Percentiles rank a stretch among this genome's conserved stretches.
Conservation (phyloP, 495 filamentous ascomycete species). For the Zalerion maritima region DNA sequence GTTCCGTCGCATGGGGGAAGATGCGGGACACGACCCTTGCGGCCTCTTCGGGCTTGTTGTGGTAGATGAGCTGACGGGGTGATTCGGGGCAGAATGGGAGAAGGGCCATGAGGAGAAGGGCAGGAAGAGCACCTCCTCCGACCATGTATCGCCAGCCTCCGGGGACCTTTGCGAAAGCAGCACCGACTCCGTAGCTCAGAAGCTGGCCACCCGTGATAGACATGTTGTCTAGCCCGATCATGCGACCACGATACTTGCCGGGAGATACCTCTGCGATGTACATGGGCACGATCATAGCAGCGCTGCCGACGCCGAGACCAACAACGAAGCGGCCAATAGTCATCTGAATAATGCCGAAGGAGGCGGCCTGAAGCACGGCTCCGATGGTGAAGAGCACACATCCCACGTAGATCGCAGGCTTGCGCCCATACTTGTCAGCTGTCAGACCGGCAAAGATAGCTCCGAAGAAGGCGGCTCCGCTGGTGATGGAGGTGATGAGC, state of each 20-base stretch:
- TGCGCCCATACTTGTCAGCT: slow-evolving; percentile 36
- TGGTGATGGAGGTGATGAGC: slow-evolving; percentile 31
- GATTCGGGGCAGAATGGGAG: slow-evolving; percentile 38
- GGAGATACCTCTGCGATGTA: slow-evolving; percentile 36
- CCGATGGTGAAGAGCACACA: slow-evolving; percentile 34
- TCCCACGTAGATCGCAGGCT: slow-evolving; percentile 30
- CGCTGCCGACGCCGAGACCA: slow-evolving; percentile 37
- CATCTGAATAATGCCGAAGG: slow-evolving; percentile 33
- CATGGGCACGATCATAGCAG: slow-evolving; percentile 33
- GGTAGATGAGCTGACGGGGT: slow-evolving; percentile 35
- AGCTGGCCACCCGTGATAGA: slow-evolving; percentile 38
- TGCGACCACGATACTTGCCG: slow-evolving; percentile 34
- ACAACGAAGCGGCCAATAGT: slow-evolving; percentile 34
- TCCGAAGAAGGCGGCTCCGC: slow-evolving; percentile 34
- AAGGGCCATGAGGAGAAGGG: slow-evolving; percentile 26
- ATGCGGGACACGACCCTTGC: slow-evolving; percentile 20
- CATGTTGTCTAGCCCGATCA: slow-evolving; percentile 43
- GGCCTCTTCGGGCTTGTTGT: slow-evolving; percentile 26
- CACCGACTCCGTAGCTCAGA: slow-evolving; percentile 35
- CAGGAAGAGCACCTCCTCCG: slow-evolving; percentile 31
- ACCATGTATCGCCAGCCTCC: slow-evolving; percentile 38
- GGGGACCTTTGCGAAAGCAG: slow-evolving; percentile 30
- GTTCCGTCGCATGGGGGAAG: slow-evolving; percentile 19
- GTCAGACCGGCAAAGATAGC: slow-evolving; percentile 34
- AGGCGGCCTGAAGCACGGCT: slow-evolving; percentile 27